Evolutionary conservation across 2,329 filamentous ascomycete genomes (phyloP).

Genomic region (Magnaporthiopsis poae): DNA sequence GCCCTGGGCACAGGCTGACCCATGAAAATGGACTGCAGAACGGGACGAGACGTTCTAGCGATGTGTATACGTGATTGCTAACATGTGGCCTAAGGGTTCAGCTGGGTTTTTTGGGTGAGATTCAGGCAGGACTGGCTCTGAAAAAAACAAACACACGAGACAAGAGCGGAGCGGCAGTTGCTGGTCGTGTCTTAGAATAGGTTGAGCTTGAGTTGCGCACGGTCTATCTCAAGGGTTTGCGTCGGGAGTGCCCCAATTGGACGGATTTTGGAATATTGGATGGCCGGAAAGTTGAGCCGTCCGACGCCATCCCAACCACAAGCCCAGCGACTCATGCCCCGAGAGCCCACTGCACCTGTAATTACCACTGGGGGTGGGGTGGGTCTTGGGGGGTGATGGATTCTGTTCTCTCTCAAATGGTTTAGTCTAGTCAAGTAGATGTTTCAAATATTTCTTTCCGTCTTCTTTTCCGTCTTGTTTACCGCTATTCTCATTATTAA

Average conservation of each 20-base stretch:
- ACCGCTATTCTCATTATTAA: neutral
- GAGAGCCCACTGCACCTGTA: neutral
- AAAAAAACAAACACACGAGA: slow-evolving; percentile 88
- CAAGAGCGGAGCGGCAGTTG: slow-evolving; percentile 59
- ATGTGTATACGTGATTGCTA: no score
- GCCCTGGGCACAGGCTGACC: no score
- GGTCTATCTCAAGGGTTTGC: neutral
- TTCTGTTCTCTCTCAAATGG: neutral
- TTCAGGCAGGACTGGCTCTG: slow-evolving; percentile 67
- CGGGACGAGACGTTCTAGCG: no score
- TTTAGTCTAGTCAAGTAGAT: neutral
- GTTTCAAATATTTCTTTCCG: neutral
- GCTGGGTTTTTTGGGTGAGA: slow-evolving; percentile 73
- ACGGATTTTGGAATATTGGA: neutral
- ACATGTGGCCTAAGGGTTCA: no score
- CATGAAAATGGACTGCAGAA: no score
- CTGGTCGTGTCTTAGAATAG: slow-evolving; percentile 63
- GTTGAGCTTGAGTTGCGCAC: neutral
- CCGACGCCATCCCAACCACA: no score
- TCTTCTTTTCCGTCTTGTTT: neutral
- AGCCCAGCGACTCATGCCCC: neutral
- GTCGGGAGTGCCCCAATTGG: neutral
- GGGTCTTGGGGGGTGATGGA: neutral
- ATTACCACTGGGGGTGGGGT: neutral
- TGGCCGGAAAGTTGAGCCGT: neutral